Evolutionary conservation across 495 filamentous ascomycete species (phyloP).

Genomic region (Trichoderma reesei): DNA sequence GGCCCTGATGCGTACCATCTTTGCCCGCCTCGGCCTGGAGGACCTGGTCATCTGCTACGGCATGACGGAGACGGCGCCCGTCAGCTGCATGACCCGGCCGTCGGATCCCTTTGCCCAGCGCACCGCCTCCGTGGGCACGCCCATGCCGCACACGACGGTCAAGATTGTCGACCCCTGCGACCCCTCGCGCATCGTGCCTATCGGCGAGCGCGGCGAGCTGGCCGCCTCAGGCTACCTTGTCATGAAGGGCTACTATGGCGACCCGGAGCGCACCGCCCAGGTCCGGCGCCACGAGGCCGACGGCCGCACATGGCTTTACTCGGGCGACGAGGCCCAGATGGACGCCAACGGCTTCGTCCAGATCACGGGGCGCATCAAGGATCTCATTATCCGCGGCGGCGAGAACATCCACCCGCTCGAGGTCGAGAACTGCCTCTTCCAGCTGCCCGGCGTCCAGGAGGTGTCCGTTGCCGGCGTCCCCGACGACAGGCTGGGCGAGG

Average conservation of each 20-base stretch:
- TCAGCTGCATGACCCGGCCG: constrained; percentile 81
- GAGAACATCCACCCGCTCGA: constrained; percentile 97
- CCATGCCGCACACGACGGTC: constrained; percentile 67
- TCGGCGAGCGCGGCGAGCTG: constrained; percentile 66
- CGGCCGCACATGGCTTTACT: constrained; percentile 43
- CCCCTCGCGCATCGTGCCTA: constrained; percentile 44
- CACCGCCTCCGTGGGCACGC: constrained; percentile 62
- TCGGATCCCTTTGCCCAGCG: constrained; percentile 72
- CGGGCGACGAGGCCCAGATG: constrained; percentile 89
- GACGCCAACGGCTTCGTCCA: constrained; percentile 59
- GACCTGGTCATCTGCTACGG: constrained; percentile 95
- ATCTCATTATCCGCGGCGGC: constrained; percentile 82
- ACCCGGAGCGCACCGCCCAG: constrained; percentile 56
- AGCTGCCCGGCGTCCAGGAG: constrained; percentile 56
- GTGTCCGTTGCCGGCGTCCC: constrained; percentile 76
- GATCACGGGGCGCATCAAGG: constrained; percentile 66
- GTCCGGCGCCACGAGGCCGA: constrained; percentile 52
- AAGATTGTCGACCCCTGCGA: constrained; percentile 67
- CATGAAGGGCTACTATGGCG: constrained; percentile 86
- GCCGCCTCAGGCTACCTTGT: constrained; percentile 77
- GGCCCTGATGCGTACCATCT: constrained; percentile 74
- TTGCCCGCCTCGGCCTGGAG: constrained; percentile 63
- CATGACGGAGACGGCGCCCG: constrained; percentile 97
- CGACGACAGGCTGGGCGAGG: constrained; percentile 78
- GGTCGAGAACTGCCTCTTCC: constrained; percentile 82